A percentile compares a stretch with the other conserved stretches of the same genome.
phyloP scores from a whole-genome alignment of 257 asterid genomes.

The Forsythia viridissima region DNA sequence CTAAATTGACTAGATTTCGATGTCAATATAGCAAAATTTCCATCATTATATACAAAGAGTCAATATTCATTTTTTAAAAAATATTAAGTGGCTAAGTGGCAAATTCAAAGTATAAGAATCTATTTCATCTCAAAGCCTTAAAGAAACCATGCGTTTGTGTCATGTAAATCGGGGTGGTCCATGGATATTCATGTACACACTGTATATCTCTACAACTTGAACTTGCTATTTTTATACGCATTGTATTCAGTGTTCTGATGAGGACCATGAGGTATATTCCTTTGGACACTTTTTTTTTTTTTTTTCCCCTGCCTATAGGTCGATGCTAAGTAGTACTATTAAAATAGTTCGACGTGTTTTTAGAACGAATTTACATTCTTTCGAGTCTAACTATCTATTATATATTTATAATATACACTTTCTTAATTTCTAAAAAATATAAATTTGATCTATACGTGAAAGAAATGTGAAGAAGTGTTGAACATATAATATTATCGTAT shows the following conservation, averaged over 20 bases:
- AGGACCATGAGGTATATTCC: background rate
- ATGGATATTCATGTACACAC: background rate
- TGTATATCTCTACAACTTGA: background rate
- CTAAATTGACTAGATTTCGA: background rate
- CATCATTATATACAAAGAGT: background rate
- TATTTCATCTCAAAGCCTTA: background rate
- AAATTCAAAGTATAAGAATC: background rate
- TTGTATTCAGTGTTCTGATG: background rate
- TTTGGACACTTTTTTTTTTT: background rate
- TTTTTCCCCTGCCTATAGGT: no score
- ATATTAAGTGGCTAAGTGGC: background rate
- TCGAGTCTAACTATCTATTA: no score
- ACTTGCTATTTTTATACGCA: background rate
- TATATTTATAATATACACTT: no score
- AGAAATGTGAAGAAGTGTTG: no score
- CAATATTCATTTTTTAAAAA: background rate
- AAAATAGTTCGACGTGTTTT: background rate
- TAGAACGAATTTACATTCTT: no score
- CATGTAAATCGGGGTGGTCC: background rate
- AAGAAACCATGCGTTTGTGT: background rate
- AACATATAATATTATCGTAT: no score
- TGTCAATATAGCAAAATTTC: background rate
- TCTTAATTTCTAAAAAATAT: no score
- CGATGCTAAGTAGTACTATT: no score
- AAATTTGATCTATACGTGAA: no score